A percentile compares a stretch with the other conserved stretches of the same genome.
phyloP scores from a whole-genome alignment of 192 early-diverging fungal species.

The Coemansia sp. region DNA sequence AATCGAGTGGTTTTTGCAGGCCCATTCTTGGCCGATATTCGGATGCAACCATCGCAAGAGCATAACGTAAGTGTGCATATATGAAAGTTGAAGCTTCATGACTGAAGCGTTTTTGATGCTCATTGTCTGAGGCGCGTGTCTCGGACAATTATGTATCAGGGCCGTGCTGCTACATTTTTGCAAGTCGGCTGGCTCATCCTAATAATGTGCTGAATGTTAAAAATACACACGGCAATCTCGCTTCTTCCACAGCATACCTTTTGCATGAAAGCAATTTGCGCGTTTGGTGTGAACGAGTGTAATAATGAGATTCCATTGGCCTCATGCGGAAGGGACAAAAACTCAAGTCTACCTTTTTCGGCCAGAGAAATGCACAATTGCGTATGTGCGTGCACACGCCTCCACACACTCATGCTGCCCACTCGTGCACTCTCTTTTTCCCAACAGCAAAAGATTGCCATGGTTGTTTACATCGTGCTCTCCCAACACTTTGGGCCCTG shows the following conservation, averaged over 20 bases:
- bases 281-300: background rate
- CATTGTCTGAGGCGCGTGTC: background rate
- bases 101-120: constrained; percentile 1
- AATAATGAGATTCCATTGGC: background rate
- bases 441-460: background rate
- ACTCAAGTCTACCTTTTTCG: background rate
- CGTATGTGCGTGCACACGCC: background rate
- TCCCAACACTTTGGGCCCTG: background rate
- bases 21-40: background rate
- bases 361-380: constrained; percentile 2
- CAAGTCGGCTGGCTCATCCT: background rate
- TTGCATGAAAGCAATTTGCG: background rate
- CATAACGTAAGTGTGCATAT: constrained; percentile 17
- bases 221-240: background rate
- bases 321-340: background rate
- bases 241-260: background rate
- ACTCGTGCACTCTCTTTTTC: background rate
- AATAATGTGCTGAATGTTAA: background rate
- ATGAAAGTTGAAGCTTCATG: constrained; percentile 10
- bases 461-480: background rate
- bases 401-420: background rate
- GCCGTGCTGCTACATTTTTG: background rate
- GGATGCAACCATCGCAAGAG: background rate
- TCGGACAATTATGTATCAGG: constrained; percentile 3
- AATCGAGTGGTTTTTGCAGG: background rate